phyloP scores from a whole-genome alignment of 768 basidiomycete genomes.

The Phlebiopsis gigantea region DNA sequence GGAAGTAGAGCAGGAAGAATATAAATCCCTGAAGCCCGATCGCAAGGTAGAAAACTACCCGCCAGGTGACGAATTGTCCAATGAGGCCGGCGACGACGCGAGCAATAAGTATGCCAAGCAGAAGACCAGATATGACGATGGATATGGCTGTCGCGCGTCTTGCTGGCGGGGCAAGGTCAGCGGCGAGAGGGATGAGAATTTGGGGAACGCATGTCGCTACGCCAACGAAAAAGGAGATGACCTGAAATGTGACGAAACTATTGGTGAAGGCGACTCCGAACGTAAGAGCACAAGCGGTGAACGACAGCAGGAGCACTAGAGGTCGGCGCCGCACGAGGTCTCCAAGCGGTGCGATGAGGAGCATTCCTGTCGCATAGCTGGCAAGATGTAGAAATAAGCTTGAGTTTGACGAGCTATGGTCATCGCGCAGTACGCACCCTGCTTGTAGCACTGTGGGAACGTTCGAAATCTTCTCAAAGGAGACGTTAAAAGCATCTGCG shows the following conservation, averaged over 20 bases:
- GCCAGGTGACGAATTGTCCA: conserved; percentile 61
- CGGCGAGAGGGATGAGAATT: conserved; percentile 67
- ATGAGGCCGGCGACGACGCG: conserved; percentile 71
- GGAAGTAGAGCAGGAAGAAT: conserved; percentile 48
- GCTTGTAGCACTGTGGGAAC: conserved; percentile 63
- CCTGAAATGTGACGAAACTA: conserved; percentile 54
- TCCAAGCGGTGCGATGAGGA: conserved; percentile 74
- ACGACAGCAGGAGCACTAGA: conserved; percentile 53
- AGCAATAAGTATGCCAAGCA: conserved; percentile 67
- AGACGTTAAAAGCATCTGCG: conserved; percentile 28
- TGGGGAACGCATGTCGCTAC: conserved; percentile 63
- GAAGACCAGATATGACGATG: conserved; percentile 55
- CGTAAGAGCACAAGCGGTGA: conserved; percentile 49
- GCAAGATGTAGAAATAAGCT: not conserved
- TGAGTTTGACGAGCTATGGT: conserved; percentile 5
- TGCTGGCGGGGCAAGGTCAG: conserved; percentile 70
- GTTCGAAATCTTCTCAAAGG: conserved; percentile 34
- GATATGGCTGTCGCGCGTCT: conserved; percentile 68
- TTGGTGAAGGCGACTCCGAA: conserved; percentile 64
- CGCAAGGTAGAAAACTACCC: conserved; percentile 70
- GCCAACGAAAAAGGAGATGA: conserved; percentile 64
- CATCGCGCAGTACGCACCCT: conserved; percentile 40
- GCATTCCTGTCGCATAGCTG: conserved; percentile 21
- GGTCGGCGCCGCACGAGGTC: conserved; percentile 74
- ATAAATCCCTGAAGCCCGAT: conserved; percentile 62